Conservation (phyloP, 1,284 basidiomycete genomes). For the Spongispora temasekensis region DNA sequence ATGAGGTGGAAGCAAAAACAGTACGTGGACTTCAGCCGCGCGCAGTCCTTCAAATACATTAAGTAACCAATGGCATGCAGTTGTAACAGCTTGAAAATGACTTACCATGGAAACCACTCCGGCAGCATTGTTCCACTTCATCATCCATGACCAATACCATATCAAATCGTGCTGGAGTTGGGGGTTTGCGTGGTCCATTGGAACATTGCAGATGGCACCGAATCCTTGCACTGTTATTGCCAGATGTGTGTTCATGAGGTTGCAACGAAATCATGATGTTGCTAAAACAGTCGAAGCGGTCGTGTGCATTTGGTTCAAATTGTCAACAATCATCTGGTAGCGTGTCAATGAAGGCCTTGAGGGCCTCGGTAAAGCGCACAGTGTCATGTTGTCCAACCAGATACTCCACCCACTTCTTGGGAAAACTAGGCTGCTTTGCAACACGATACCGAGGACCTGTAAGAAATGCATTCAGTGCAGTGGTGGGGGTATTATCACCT, state of each 20-base stretch:
- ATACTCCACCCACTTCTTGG: not conserved
- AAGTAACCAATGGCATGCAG: not conserved
- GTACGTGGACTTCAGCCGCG: not conserved
- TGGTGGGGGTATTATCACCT: too few relatives aligned
- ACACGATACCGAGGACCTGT: not conserved
- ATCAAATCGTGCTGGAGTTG: not conserved
- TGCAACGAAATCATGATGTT: not conserved
- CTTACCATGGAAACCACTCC: not conserved
- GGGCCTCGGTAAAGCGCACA: not conserved
- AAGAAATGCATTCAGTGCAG: not conserved
- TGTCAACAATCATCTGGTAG: not conserved
- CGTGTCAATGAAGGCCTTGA: not conserved
- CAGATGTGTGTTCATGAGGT: not conserved
- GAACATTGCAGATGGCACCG: not conserved
- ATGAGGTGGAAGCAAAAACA: not conserved
- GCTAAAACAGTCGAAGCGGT: not conserved
- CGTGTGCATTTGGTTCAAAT: not conserved
- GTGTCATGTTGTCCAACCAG: not conserved
- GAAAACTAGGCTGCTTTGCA: not conserved
- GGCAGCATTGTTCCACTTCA: not conserved
- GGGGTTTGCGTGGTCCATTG: not conserved
- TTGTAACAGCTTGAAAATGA: not conserved
- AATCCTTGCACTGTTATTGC: not conserved
- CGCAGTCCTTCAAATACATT: not conserved
- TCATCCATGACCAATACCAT: not conserved